phyloP scores from a whole-genome alignment of 257 asterid species.

The Nicotiana noctiflora region DNA sequence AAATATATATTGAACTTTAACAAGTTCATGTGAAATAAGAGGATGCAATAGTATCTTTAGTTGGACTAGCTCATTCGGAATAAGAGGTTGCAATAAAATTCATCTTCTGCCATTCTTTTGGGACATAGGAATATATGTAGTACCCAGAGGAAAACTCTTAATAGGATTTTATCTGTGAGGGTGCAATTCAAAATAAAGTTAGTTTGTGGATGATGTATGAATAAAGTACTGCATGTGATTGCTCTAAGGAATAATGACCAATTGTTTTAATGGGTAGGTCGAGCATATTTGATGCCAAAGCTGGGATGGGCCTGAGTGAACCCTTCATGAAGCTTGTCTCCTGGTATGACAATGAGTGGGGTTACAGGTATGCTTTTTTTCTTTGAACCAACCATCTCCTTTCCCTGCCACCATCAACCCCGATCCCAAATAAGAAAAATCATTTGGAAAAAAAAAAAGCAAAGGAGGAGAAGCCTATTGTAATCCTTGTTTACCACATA shows the following conservation, averaged over 20 bases:
- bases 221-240: neutral
- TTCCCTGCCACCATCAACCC: constrained; percentile 20
- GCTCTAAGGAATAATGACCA: neutral
- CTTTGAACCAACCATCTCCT: neutral
- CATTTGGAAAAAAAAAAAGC: neutral
- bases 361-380: constrained; percentile 69
- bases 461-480: neutral
- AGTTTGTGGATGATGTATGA: too few species aligned
- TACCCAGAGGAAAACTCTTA: too few species aligned
- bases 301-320: constrained; percentile 81
- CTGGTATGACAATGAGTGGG: constrained; percentile 99
- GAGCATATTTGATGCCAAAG: constrained; percentile 92
- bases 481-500: neutral
- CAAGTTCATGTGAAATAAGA: too few species aligned
- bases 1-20: too few species aligned
- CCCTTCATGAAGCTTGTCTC: constrained; percentile 86
- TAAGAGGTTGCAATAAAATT: too few species aligned
- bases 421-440: neutral
- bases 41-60: too few species aligned
- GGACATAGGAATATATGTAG: too few species aligned
- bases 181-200: too few species aligned
- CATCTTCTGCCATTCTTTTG: too few species aligned
- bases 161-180: too few species aligned
- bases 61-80: too few species aligned
- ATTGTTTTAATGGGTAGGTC: constrained; percentile 38